Conservation (phyloP, 2,329 filamentous ascomycete species). For the Alternaria triticimaculans region DNA sequence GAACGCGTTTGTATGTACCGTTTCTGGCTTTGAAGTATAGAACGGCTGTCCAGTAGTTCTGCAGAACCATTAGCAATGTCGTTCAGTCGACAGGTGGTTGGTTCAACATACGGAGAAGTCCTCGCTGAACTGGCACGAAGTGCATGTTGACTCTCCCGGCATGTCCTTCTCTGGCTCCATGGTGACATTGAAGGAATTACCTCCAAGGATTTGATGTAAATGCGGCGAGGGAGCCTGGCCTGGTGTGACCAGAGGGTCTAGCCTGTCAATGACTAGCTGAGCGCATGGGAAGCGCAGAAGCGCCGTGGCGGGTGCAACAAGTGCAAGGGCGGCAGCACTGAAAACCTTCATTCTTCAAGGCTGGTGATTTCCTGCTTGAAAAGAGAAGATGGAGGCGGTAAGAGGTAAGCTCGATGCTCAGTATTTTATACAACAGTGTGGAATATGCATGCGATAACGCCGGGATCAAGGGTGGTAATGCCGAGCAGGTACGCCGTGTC, state of each 20-base stretch:
- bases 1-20: slow-evolving; percentile 36
- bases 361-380: background rate
- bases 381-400: background rate
- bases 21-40: slow-evolving; percentile 42
- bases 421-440: slow-evolving; percentile 5
- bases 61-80: background rate
- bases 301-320: slow-evolving; percentile 26
- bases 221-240: slow-evolving; percentile 32
- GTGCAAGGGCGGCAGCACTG: slow-evolving; percentile 10
- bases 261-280: slow-evolving; percentile 30
- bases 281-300: slow-evolving; percentile 35
- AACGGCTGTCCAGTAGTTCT: slow-evolving; percentile 42
- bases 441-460: background rate
- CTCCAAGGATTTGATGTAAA: slow-evolving; percentile 34
- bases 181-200: slow-evolving; percentile 34
- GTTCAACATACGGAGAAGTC: slow-evolving; percentile 25
- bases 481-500: slow-evolving; percentile 1
- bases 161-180: slow-evolving; percentile 33
- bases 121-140: slow-evolving; percentile 38
- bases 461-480: background rate
- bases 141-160: slow-evolving; percentile 34
- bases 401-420: background rate
- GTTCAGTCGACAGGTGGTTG: background rate
- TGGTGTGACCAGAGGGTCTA: slow-evolving; percentile 35
- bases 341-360: slow-evolving; percentile 26